Evolutionary conservation across 257 asterid species (phyloP).

Genomic region (Coffea eugenioides): DNA sequence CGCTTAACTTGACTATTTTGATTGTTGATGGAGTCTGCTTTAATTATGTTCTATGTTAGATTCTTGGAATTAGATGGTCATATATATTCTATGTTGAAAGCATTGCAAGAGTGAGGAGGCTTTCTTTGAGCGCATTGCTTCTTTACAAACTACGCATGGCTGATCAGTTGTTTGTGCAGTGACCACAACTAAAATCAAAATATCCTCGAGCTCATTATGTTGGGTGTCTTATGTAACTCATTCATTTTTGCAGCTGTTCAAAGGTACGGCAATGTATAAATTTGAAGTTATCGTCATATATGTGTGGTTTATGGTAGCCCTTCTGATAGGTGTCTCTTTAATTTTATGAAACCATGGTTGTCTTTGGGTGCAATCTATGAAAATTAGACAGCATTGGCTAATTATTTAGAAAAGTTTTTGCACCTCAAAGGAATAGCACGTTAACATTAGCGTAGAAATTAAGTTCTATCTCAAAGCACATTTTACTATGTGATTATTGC

Average conservation of each 20-base stretch:
- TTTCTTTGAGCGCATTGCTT: conserved; percentile 71
- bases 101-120: conserved; percentile 90
- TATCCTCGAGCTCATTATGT: conserved; percentile 78
- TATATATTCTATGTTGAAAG: conserved; percentile 85
- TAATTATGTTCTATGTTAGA: conserved; percentile 33
- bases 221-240: conserved; percentile 71
- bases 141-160: conserved; percentile 68
- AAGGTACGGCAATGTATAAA: background rate
- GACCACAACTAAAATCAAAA: conserved; percentile 77
- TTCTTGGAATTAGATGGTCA: conserved; percentile 79
- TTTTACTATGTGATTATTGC: too few species aligned
- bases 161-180: conserved; percentile 89
- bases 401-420: too few species aligned
- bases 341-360: background rate
- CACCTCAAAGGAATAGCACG: too few species aligned
- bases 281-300: background rate
- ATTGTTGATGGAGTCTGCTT: conserved; percentile 1
- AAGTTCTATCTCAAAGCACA: too few species aligned
- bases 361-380: background rate
- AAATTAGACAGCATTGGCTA: background rate
- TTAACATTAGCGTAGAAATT: too few species aligned
- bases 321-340: background rate
- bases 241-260: background rate
- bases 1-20: background rate
- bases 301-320: background rate